These are phyloP conservation scores for Musa acuminata DNA, from an alignment of 176 grass and related monocot genomes.

Conservation along the genomic window DNA sequence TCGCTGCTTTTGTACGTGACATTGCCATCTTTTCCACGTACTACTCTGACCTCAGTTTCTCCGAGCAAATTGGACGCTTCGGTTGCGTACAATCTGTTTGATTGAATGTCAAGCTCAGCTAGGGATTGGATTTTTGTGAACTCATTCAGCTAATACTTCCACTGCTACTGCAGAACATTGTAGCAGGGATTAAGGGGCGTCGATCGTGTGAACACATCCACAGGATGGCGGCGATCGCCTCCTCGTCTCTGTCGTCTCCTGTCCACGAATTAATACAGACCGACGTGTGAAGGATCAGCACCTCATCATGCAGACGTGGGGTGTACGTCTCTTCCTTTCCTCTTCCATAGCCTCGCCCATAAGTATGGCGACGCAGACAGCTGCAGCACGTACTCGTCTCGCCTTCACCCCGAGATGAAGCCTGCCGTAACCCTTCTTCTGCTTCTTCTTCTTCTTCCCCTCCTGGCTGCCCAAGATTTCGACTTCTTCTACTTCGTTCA, in stretches of 20 bases:
- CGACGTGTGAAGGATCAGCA: no score
- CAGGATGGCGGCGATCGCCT: neutral
- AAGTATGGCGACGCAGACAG: no score
- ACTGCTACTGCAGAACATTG: neutral
- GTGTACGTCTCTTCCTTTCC: no score
- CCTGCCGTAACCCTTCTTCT: neutral
- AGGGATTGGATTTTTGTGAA: neutral
- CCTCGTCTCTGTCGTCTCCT: neutral
- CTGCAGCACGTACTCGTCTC: no score
- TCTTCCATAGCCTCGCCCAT: no score
- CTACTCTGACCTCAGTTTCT: no score
- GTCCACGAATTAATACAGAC: no score
- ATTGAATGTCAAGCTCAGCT: neutral
- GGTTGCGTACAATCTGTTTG: neutral
- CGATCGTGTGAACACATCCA: neutral
- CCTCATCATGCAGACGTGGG: no score
- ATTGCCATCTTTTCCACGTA: no score
- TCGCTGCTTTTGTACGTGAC: no score
- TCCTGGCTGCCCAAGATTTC: conserved; percentile 40
- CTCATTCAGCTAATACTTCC: neutral
- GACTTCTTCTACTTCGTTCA: conserved; percentile 87
- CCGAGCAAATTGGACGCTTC: no score
- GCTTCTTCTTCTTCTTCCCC: conserved; percentile 26
- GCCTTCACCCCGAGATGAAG: no score
- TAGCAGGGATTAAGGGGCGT: neutral